Percentiles rank a stretch among this genome's conserved stretches.
Evolutionary conservation across 1,139 yeast genomes (phyloP).

Genomic region (Suhomyces terraborum): DNA sequence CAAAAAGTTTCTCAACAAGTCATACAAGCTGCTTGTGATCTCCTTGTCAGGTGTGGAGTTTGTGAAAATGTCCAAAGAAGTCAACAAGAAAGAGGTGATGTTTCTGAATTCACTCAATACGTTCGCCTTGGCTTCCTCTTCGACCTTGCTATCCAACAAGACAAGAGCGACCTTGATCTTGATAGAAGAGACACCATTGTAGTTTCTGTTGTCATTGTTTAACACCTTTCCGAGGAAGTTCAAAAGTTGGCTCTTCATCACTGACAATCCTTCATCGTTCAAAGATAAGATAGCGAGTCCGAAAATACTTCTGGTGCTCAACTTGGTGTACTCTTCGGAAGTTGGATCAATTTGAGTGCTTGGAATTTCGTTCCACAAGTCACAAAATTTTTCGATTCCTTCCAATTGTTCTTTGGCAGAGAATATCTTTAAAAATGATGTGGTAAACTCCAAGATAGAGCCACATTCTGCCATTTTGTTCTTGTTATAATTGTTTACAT

Average conservation of each 20-base stretch:
- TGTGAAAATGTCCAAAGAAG: conserved; percentile 36
- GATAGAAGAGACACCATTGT: conserved; percentile 42
- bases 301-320: conserved; percentile 61
- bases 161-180: conserved; percentile 61
- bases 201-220: conserved; percentile 44
- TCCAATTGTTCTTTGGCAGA: conserved; percentile 66
- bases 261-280: conserved; percentile 49
- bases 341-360: conserved; percentile 37
- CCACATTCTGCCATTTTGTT: conserved; percentile 67
- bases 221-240: conserved; percentile 54
- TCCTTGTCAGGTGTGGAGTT: conserved; percentile 21
- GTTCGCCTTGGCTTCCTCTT: conserved; percentile 26
- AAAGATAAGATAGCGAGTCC: conserved; percentile 60
- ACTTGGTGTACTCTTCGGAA: conserved; percentile 37
- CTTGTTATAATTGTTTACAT: conserved; percentile 52
- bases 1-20: conserved; percentile 60
- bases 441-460: conserved; percentile 68
- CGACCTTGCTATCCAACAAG: conserved; percentile 49
- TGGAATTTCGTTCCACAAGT: conserved; percentile 57
- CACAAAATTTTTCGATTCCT: conserved; percentile 58
- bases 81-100: conserved; percentile 40
- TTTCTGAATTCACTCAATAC: conserved; percentile 48
- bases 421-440: conserved; percentile 68
- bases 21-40: conserved; percentile 35
- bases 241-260: conserved; percentile 54